Evolutionary conservation across 352 stramenopile species (phyloP).

Genomic region (Globisporangium acanthophoron): DNA sequence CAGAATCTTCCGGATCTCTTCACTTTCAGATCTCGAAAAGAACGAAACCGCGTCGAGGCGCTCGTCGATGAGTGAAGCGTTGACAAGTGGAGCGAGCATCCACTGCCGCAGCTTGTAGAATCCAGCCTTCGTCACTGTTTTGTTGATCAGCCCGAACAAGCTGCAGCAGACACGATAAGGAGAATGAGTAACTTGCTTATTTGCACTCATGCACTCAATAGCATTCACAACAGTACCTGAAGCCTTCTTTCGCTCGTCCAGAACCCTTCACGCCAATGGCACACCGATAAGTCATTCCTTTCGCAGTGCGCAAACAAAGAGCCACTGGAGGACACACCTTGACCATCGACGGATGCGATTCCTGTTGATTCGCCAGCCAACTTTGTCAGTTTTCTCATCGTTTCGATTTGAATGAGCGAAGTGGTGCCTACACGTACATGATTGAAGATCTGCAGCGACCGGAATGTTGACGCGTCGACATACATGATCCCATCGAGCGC

Average conservation of each 20-base stretch:
- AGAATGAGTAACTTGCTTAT: neutral
- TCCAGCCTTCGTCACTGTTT: conserved; percentile 68
- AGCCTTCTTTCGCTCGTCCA: conserved; percentile 80
- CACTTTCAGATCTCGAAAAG: conserved; percentile 40
- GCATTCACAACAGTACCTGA: conserved; percentile 41
- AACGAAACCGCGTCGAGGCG: conserved; percentile 55
- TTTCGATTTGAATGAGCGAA: neutral
- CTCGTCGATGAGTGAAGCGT: conserved; percentile 37
- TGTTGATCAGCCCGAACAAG: conserved; percentile 76
- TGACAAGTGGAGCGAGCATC: conserved; percentile 73
- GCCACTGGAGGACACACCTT: conserved; percentile 31
- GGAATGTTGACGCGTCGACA: conserved; percentile 62
- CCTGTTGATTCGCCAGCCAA: conserved; percentile 23
- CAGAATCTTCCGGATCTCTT: conserved; percentile 53
- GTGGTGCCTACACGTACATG: conserved; percentile 25
- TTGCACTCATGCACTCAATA: neutral
- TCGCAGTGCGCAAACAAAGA: neutral
- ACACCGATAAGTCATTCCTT: neutral
- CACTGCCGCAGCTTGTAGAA: conserved; percentile 55
- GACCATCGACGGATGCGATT: conserved; percentile 70
- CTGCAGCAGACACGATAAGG: conserved; percentile 20
- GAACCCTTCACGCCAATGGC: conserved; percentile 22
- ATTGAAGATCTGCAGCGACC: conserved; percentile 82
- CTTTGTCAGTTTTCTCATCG: neutral
- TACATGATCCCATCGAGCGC: conserved; percentile 76